These are phyloP conservation scores for Neofusicoccum cordaticola DNA, from an alignment of 2,329 filamentous ascomycete species.

Conservation along the genomic window DNA sequence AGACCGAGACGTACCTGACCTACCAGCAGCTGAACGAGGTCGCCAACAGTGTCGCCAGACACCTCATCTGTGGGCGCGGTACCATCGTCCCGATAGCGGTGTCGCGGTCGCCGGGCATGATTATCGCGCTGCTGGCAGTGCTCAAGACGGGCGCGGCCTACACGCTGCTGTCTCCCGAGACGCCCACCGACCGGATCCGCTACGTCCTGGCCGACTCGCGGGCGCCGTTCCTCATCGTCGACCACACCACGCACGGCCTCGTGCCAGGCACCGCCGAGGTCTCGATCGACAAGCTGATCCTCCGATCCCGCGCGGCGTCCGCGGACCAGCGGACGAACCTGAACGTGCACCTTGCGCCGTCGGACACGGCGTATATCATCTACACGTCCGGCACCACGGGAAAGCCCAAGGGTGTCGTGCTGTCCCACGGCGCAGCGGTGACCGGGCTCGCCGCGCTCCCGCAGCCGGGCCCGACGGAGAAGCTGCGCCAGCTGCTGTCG, in stretches of 20 bases:
- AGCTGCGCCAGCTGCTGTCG: not conserved
- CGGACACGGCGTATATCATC: not conserved
- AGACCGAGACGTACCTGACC: not conserved
- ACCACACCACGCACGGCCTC: not conserved
- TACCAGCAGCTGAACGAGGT: not conserved
- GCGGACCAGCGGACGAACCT: too few species aligned
- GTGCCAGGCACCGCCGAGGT: too few species aligned
- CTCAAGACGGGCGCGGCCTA: constrained; percentile 47
- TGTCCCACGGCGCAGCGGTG: constrained; percentile 7
- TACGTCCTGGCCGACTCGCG: not conserved
- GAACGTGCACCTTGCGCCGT: too few species aligned
- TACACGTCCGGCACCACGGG: constrained; percentile 14
- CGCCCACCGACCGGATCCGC: constrained; percentile 39
- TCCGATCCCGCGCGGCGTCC: too few species aligned
- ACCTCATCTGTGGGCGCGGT: constrained; percentile 17
- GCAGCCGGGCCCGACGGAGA: not conserved
- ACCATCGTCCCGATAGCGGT: constrained; percentile 29
- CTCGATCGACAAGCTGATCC: too few species aligned
- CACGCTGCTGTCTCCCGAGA: constrained; percentile 23
- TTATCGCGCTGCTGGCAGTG: constrained; percentile 24
- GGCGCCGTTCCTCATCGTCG: not conserved
- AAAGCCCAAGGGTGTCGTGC: constrained; percentile 11
- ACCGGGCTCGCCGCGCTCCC: not conserved
- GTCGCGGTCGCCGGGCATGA: constrained; percentile 20
- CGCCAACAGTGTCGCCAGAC: not conserved